Evolutionary conservation across 2,329 filamentous ascomycete species (phyloP).

Genomic region (Alternaria sp.): DNA sequence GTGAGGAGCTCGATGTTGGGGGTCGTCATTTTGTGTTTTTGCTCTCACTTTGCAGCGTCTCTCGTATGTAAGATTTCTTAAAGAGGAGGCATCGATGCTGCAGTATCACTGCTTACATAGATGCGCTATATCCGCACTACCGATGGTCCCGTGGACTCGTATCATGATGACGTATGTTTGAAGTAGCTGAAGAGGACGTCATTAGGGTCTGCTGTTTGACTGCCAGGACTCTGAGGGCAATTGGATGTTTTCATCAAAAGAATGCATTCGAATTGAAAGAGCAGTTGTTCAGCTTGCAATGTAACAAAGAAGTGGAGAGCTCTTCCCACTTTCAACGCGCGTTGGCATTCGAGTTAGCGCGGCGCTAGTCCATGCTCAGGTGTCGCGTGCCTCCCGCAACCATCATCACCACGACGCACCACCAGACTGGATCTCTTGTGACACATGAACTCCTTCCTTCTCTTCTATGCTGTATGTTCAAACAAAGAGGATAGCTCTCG

Average conservation of each 20-base stretch:
- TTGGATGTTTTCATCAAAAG: neutral
- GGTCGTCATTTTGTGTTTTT: slow-evolving; percentile 33
- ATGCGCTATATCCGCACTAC: neutral
- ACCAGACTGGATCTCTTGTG: neutral
- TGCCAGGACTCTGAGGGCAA: neutral
- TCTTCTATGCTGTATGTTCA: neutral
- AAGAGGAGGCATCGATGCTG: neutral
- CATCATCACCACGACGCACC: neutral
- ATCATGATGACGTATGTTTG: neutral
- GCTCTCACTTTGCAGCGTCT: neutral
- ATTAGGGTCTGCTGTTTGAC: neutral
- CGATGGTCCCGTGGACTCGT: neutral
- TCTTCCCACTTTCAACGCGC: neutral
- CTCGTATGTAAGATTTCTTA: neutral
- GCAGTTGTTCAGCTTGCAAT: neutral
- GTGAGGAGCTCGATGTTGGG: slow-evolving; percentile 73
- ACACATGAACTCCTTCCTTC: neutral
- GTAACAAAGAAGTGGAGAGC: neutral
- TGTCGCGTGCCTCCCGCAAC: neutral
- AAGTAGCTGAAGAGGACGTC: neutral
- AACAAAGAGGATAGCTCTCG: neutral
- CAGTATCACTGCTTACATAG: slow-evolving; percentile 8
- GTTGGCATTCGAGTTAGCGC: neutral
- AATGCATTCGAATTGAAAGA: neutral
- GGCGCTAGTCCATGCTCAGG: neutral